phyloP scores from a whole-genome alignment of 768 basidiomycete species.

The Termitomyces sp. region DNA sequence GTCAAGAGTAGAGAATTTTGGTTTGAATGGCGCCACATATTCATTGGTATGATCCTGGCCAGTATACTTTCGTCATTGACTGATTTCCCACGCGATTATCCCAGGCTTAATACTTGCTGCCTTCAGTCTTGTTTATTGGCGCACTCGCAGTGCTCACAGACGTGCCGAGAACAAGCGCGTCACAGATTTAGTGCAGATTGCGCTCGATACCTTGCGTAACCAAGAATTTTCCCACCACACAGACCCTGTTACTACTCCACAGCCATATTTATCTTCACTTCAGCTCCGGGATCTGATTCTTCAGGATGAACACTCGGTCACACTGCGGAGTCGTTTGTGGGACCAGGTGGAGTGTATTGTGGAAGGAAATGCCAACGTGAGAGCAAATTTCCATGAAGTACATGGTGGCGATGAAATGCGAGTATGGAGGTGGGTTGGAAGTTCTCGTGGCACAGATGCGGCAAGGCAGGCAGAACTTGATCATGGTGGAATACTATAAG shows the following conservation, averaged over 20 bases:
- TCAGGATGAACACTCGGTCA: constrained; percentile 72
- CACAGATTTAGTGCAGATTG: constrained; percentile 69
- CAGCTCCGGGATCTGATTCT: constrained; percentile 86
- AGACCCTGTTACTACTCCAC: constrained; percentile 69
- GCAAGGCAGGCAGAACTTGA: constrained; percentile 4
- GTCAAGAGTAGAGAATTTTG: constrained; percentile 64
- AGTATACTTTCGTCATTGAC: not conserved
- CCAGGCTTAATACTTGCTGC: constrained; percentile 4
- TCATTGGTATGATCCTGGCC: constrained; percentile 45
- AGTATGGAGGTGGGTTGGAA: constrained; percentile 90
- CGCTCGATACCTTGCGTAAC: constrained; percentile 72
- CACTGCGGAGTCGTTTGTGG: constrained; percentile 67
- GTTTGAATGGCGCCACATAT: constrained; percentile 58
- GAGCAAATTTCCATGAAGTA: constrained; percentile 78
- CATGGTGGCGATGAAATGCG: constrained; percentile 81
- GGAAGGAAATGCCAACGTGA: constrained; percentile 87
- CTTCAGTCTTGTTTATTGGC: constrained; percentile 8
- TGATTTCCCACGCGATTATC: not conserved
- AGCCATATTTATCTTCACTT: constrained; percentile 76
- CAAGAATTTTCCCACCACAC: constrained; percentile 80
- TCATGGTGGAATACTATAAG: not conserved
- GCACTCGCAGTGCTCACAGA: constrained; percentile 39
- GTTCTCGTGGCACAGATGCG: constrained; percentile 20
- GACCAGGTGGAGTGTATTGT: constrained; percentile 77
- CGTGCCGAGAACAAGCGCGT: constrained; percentile 60